Conservation (phyloP, 2,329 filamentous ascomycete species). For the Aspergillus sp. region DNA sequence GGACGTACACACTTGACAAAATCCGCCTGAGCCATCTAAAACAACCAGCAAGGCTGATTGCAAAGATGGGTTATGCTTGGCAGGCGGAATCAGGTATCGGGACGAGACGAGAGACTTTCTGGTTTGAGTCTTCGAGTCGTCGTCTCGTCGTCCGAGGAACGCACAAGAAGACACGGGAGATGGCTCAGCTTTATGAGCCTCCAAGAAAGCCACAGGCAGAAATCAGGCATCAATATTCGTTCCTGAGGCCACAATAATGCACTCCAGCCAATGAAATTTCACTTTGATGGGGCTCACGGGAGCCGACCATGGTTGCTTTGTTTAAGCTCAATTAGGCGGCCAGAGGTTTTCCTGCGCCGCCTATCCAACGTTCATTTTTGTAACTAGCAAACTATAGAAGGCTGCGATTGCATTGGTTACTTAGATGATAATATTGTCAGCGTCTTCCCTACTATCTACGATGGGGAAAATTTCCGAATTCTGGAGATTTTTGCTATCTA, state of each 20-base stretch:
- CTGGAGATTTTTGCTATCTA: background rate
- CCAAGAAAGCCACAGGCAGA: conserved; percentile 28
- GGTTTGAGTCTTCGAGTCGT: conserved; percentile 28
- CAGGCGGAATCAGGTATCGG: conserved; percentile 22
- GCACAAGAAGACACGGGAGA: conserved; percentile 25
- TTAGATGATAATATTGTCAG: background rate
- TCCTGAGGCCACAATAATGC: conserved; percentile 22
- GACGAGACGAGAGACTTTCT: conserved; percentile 25
- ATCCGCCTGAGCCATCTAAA: conserved; percentile 24
- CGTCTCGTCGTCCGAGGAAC: conserved; percentile 39
- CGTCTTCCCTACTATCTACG: background rate
- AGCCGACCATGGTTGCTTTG: conserved; percentile 14
- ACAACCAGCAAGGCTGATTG: conserved; percentile 13
- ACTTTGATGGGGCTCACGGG: conserved; percentile 4
- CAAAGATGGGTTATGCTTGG: conserved; percentile 16
- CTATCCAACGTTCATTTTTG: too few species aligned
- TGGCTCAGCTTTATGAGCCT: conserved; percentile 23
- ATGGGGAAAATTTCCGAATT: background rate
- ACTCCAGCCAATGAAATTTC: conserved; percentile 14
- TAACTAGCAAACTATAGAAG: background rate
- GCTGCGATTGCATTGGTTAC: background rate
- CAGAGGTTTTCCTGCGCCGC: background rate
- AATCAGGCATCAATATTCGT: conserved; percentile 26
- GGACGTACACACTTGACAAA: conserved; percentile 29
- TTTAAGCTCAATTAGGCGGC: background rate